phyloP scores from a whole-genome alignment of 768 basidiomycete species.

The Agaricus subrufescens region DNA sequence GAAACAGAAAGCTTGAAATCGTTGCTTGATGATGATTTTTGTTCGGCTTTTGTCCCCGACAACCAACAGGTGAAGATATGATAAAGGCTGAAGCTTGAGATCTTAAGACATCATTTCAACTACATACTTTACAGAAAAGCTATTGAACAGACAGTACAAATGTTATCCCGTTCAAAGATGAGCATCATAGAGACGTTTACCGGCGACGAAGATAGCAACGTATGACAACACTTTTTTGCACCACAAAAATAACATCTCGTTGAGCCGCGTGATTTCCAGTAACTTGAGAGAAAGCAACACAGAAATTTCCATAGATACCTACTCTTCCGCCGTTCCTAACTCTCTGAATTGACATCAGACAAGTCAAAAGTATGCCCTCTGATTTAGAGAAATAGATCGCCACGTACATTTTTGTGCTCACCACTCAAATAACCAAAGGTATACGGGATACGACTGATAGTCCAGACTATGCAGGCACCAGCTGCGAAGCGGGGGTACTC shows the following conservation, averaged over 20 bases:
- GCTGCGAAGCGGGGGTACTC: slow-evolving; percentile 39
- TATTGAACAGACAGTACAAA: too few relatives aligned
- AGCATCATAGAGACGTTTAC: slow-evolving; percentile 1
- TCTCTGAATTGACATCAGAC: neutral
- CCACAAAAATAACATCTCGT: neutral
- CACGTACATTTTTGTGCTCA: slow-evolving; percentile 33
- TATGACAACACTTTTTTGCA: neutral
- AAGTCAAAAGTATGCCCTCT: neutral
- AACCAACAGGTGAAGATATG: too few relatives aligned
- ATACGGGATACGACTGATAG: slow-evolving; percentile 36
- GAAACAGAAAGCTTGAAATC: too few relatives aligned
- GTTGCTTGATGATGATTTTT: too few relatives aligned
- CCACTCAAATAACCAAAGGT: slow-evolving; percentile 43
- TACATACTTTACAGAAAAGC: too few relatives aligned
- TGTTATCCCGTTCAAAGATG: neutral
- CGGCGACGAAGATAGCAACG: neutral
- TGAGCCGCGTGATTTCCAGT: neutral
- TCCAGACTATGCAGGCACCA: slow-evolving; percentile 30
- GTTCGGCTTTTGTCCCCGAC: too few relatives aligned
- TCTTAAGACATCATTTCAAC: too few relatives aligned
- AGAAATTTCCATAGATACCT: neutral
- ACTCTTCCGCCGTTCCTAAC: neutral
- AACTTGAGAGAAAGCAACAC: neutral
- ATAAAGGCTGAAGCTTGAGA: too few relatives aligned
- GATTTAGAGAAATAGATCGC: too few relatives aligned